Conservation (phyloP, 305 asterid species). For the Fraxinus velutina region DNA sequence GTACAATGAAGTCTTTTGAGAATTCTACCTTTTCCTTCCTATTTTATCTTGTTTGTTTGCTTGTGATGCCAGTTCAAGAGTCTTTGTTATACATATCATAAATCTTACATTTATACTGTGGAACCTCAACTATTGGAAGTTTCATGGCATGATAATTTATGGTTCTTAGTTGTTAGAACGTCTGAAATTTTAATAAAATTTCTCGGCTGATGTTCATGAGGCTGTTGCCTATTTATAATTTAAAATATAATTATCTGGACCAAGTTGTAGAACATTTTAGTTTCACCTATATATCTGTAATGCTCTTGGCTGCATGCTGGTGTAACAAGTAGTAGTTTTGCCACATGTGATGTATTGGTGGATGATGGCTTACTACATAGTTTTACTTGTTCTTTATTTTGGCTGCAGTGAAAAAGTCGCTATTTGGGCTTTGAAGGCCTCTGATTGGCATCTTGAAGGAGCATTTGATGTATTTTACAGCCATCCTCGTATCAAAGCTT, state of each 20-base stretch:
- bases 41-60: neutral
- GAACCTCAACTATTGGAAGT: neutral
- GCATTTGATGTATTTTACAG: slow-evolving; percentile 46
- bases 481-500: slow-evolving; percentile 39
- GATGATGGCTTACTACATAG: neutral
- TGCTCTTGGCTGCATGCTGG: neutral
- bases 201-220: neutral
- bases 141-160: neutral
- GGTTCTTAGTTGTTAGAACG: neutral
- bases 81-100: neutral
- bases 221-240: neutral
- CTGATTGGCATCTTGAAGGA: slow-evolving; percentile 52
- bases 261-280: neutral
- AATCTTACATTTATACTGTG: neutral
- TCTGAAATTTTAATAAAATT: neutral
- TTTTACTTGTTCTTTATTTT: slow-evolving; percentile 5
- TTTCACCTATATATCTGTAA: neutral
- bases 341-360: neutral
- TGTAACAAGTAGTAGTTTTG: neutral
- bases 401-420: slow-evolving; percentile 43
- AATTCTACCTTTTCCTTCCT: neutral
- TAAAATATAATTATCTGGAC: neutral
- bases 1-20: neutral
- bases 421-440: slow-evolving; percentile 33
- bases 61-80: neutral